Base-by-base conservation (phyloP, 257 asterid species). In the Solanum bulbocastanum region DNA sequence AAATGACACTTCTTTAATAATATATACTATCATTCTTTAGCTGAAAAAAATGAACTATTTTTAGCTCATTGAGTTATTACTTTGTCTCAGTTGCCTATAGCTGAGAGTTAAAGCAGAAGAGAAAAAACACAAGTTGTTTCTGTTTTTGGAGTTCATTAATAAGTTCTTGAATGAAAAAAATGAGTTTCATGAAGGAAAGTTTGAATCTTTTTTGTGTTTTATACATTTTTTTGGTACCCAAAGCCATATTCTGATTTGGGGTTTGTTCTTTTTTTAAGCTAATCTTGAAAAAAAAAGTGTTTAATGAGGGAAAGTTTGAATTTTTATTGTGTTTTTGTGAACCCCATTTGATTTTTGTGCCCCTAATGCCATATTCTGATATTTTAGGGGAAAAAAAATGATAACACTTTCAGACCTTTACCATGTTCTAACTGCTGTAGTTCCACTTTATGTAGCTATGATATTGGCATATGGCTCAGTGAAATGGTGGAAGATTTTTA, bases 371-470 rank as follows among this genome's bases (percentile, higher is more conserved):
- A 20, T 36, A 9, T 72, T 72, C 10, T 69, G 40, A 10, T 18
- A 22, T 20, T 74, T 39, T 23, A 25, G 37, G 32, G 12, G 2
- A 1, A 0, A 58, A 58, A 88, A 72, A 15, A 94, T 94, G 98
- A 94, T 94, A 78, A 69, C 88, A 1, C 4, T 83, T 72, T 85
- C 88, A 8, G 96, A 92, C 87, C 89, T 94, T 33, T 94, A 93
- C 93, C 95, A 94, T 56, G 98, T 94, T n/a, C 89, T 94, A 4
- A 93, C 96, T 60, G 96, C 96, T 9, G 94, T 94, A 5, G 98
- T 94, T 4, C 96, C 96, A 12, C 96, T 93, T 35, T 94, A 94
- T 88, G 97, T 94, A 5, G 97, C 97, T 88, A 94, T 94, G 97
- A 89, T 94, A 25, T 79, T 94, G 0, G 98, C 98, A 4, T 94